Percentiles rank a stretch among this genome's conserved stretches.
Evolutionary conservation across 257 asterid genomes (phyloP).

Genomic region (Solanum phureja): DNA sequence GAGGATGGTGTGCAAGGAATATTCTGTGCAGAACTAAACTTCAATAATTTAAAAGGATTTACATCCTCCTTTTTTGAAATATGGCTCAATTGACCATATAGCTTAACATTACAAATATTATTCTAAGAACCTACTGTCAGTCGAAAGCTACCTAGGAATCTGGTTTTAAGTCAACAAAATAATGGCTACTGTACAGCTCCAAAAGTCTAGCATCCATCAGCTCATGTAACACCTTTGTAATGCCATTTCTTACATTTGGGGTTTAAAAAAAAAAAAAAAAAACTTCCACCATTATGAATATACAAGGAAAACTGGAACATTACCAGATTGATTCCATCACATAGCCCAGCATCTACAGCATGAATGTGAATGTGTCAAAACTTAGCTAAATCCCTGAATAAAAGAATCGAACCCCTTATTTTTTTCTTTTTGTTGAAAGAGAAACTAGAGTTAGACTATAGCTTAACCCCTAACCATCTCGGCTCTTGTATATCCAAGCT

Average conservation of each 20-base stretch:
- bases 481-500: no score
- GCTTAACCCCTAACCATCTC: no score
- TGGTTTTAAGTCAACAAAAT: not conserved
- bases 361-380: no score
- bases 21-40: not conserved
- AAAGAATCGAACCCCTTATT: no score
- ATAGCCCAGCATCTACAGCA: no score
- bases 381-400: no score
- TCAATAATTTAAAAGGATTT: not conserved
- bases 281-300: not conserved
- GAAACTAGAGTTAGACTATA: no score
- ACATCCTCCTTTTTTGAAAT: not conserved
- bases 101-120: not conserved
- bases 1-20: not conserved
- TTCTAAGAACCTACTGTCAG: not conserved
- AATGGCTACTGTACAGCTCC: not conserved
- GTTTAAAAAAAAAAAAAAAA: no score
- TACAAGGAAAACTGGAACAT: no score
- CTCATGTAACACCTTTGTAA: not conserved
- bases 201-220: not conserved
- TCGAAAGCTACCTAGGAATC: not conserved
- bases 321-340: no score
- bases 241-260: not conserved
- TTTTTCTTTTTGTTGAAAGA: no score
- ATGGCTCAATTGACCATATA: not conserved